Percentiles rank a stretch among this genome's conserved stretches.
phyloP scores from a whole-genome alignment of 225 moss, liverwort and hornwort genomes.

The Thuidium tamariscinum region DNA sequence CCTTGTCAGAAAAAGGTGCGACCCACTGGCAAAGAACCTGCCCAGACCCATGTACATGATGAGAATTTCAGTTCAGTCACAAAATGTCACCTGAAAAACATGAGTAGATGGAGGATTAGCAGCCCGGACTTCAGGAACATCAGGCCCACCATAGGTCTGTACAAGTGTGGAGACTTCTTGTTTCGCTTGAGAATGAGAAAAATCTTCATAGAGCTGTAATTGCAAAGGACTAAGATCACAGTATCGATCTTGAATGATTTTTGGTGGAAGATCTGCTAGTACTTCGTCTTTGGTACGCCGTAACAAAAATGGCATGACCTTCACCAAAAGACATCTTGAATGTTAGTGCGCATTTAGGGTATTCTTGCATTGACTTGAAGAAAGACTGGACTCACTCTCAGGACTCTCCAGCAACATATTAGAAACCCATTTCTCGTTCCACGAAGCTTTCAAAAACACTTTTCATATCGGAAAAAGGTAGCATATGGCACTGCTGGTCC shows the following conservation, averaged over 20 bases:
- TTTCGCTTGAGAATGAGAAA: conserved; percentile 78
- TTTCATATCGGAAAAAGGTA: neutral
- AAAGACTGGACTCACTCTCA: neutral
- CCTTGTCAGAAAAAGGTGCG: neutral
- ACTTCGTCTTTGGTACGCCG: conserved; percentile 92
- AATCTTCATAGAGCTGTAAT: conserved; percentile 82
- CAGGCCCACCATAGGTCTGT: conserved; percentile 50
- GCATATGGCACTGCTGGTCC: neutral
- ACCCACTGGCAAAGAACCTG: neutral
- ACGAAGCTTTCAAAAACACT: neutral
- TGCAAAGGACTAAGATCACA: conserved; percentile 89
- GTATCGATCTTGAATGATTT: conserved; percentile 90
- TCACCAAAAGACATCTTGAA: neutral
- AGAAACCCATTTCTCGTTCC: neutral
- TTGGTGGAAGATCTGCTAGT: conserved; percentile 84
- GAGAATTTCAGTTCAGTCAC: neutral
- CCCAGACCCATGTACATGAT: neutral
- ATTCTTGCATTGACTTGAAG: neutral
- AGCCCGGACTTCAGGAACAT: conserved; percentile 28
- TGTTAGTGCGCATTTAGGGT: neutral
- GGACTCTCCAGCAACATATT: neutral
- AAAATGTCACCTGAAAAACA: conserved; percentile 72
- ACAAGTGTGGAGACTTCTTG: conserved; percentile 73
- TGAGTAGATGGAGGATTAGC: conserved; percentile 56
- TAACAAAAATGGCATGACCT: conserved; percentile 94